A percentile compares a stretch with the other conserved stretches of the same genome.
Conservation (phyloP, 2,329 filamentous ascomycete genomes). For the Fusarium sacchari region DNA sequence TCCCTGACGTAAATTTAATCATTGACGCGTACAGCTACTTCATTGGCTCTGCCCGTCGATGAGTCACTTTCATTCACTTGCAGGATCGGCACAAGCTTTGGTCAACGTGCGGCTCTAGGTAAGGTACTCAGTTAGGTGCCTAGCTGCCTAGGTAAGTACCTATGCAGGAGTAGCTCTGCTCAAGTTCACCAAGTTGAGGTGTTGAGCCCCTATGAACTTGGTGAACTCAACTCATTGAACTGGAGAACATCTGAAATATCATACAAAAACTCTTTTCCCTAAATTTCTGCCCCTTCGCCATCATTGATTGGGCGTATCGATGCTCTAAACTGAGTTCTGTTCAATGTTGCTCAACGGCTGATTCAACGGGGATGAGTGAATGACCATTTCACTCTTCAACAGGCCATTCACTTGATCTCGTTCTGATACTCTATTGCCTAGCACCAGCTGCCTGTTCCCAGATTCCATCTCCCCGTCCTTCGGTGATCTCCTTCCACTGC, state of each 20-base stretch:
- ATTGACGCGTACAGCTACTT: neutral
- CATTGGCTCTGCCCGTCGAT: neutral
- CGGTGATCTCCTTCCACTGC: constrained; percentile 74
- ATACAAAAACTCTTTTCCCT: neutral
- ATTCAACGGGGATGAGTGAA: neutral
- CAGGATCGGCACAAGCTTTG: neutral
- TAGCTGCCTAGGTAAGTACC: too few species aligned
- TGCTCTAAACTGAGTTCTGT: neutral
- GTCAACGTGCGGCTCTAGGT: neutral
- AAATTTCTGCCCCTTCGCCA: neutral
- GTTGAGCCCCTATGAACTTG: neutral
- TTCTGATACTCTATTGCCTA: constrained; percentile 2
- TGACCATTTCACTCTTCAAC: neutral
- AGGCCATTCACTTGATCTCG: neutral
- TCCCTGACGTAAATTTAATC: neutral
- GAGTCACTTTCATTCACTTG: neutral
- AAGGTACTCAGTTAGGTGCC: too few species aligned
- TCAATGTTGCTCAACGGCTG: neutral
- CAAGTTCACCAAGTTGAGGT: neutral
- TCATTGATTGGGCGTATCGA: neutral
- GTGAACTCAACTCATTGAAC: neutral
- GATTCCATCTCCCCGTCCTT: constrained; percentile 53
- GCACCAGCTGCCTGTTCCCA: constrained; percentile 49
- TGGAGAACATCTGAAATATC: neutral
- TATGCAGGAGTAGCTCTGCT: neutral